Base-by-base conservation (phyloP, 495 filamentous ascomycete genomes). In the Rhizodiscina lignyota region DNA sequence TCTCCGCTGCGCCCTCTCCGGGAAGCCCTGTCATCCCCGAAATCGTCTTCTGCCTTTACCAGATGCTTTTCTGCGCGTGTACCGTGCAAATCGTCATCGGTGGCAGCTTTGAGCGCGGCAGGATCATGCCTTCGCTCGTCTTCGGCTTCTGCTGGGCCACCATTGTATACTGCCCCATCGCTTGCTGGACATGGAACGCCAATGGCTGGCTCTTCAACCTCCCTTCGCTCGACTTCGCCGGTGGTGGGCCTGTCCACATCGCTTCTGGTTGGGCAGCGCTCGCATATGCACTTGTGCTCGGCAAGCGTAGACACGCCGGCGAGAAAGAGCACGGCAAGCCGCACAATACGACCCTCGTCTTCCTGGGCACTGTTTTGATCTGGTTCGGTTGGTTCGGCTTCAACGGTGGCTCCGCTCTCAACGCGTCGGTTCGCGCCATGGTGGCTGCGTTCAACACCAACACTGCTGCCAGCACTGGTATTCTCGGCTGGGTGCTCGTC, bases 361-460 rank as follows among this genome's bases (percentile, higher is more conserved):
- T 73, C 45, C 48, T 73, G 16, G 69, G 70, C 4, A 74, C 70
- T 2, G 53, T 63, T 0, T 51, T 73, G 20, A 67, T 73, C 35
- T 74, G 69, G 69, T 68, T 69, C 33, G 68, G 67, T 15, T 72
- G 67, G 68, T 60, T 68, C 39, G 68, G 70, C 5, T 77, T 77
- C 48, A 75, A 75, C 40, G 71, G 72, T 13, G 72, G 71, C 12
- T 66, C 61, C 1, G 65, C 67, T 30, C 61, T 77, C 3, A 68
- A 66, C 44, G 68, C 64, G 2, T 65, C 55, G 16, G 52, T 78
- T 21, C 60, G 73, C 32, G 61, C 68, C 4, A 66, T 74, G 58
- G 43, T 67, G 18, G 70, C 67, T 18, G 61, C 60, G 22, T 70
- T 74, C 55, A 74, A 74, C 52, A 75, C 70, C 51, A 72, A 74